A percentile compares a stretch with the other conserved stretches of the same genome.
Evolutionary conservation across 257 asterid species (phyloP).

Genomic region (Thymus quinquecostatus): DNA sequence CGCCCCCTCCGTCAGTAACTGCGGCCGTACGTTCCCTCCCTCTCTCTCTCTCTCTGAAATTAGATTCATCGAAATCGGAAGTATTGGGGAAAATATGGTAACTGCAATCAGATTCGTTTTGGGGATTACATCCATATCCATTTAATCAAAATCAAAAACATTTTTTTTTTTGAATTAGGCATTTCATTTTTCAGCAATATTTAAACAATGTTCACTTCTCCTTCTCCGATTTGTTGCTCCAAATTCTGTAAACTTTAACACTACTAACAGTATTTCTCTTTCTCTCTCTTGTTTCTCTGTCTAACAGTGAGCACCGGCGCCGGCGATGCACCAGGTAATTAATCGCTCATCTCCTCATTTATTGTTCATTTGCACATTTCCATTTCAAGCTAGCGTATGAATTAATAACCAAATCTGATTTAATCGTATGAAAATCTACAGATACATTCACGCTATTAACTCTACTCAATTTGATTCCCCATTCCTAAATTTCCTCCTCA

Average conservation of each 20-base stretch:
- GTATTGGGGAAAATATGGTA: too few relatives aligned
- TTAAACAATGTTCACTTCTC: too few relatives aligned
- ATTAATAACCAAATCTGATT: neutral
- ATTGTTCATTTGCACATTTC: neutral
- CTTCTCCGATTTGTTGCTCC: neutral
- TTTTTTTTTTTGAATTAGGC: too few relatives aligned
- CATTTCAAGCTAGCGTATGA: neutral
- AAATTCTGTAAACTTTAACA: neutral
- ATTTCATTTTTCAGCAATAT: too few relatives aligned
- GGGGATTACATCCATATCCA: too few relatives aligned
- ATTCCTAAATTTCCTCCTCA: neutral
- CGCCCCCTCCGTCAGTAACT: conserved; percentile 70
- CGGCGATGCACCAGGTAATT: conserved; percentile 69
- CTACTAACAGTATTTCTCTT: neutral
- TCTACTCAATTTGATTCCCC: neutral
- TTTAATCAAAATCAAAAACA: too few relatives aligned
- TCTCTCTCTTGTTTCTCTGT: neutral
- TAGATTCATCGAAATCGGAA: too few relatives aligned
- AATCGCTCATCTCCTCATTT: conserved; percentile 33
- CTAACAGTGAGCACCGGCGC: conserved; percentile 52
- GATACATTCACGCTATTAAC: neutral
- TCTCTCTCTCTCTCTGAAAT: neutral
- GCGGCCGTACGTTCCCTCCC: conserved; percentile 54
- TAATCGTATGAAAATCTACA: neutral
- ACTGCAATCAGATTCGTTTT: too few relatives aligned